phyloP scores from a whole-genome alignment of 2,329 filamentous ascomycete species.

The Talaromyces rugulosus region DNA sequence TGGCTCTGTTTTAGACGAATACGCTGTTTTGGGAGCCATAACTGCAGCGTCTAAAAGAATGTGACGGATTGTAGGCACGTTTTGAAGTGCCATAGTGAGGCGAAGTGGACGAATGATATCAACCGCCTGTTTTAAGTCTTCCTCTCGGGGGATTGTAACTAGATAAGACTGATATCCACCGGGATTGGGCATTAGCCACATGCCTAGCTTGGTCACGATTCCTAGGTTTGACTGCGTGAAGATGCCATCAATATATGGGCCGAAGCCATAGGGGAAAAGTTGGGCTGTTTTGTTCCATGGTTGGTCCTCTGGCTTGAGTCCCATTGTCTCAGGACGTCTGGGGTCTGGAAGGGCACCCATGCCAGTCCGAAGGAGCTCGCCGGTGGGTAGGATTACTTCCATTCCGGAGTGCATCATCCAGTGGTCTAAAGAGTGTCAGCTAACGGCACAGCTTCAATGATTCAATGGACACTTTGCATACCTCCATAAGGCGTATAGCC shows the following conservation, averaged over 20 bases:
- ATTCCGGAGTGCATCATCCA: conserved; percentile 42
- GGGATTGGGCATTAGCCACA: conserved; percentile 15
- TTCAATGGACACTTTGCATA: too few species aligned
- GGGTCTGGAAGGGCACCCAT: conserved; percentile 29
- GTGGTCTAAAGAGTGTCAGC: conserved; percentile 27
- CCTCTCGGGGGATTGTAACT: neutral
- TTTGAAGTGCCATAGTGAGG: neutral
- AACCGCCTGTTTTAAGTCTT: neutral
- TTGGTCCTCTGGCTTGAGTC: too few species aligned
- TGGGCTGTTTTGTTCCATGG: neutral
- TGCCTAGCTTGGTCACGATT: conserved; percentile 19
- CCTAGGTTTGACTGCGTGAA: conserved; percentile 18
- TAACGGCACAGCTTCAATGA: too few species aligned
- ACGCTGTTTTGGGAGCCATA: too few species aligned
- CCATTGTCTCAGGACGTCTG: too few species aligned
- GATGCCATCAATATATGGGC: conserved; percentile 7
- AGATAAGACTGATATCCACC: conserved; percentile 2
- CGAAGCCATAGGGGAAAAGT: neutral
- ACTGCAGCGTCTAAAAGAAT: neutral
- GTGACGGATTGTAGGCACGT: neutral
- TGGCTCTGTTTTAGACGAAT: too few species aligned
- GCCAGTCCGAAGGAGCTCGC: conserved; percentile 36
- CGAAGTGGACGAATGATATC: neutral
- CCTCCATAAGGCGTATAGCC: conserved; percentile 24
- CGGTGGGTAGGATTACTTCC: conserved; percentile 40